These are phyloP conservation scores for Clarireedia hainanense DNA, from an alignment of 2,329 filamentous ascomycete species.

Conservation along the genomic window DNA sequence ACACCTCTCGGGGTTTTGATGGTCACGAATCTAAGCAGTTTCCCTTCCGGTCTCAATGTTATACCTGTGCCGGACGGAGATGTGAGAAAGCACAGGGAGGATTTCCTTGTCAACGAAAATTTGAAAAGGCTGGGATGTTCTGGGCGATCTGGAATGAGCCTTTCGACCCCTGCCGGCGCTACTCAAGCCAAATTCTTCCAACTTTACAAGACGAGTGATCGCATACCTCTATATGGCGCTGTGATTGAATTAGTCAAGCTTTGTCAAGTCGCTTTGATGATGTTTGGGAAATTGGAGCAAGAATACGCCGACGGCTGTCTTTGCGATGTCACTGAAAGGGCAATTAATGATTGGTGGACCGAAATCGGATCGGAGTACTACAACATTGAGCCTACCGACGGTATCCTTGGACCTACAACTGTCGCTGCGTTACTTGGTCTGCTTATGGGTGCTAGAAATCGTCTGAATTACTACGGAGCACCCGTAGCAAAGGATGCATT, in stretches of 20 bases:
- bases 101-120: constrained; percentile 91
- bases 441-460: constrained; percentile 82
- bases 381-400: constrained; percentile 86
- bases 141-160: constrained; percentile 75
- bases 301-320: constrained; percentile 88
- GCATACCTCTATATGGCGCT: constrained; percentile 66
- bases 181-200: constrained; percentile 89
- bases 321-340: constrained; percentile 86
- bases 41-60: constrained; percentile 87
- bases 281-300: constrained; percentile 81
- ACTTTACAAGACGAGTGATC: constrained; percentile 80
- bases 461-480: constrained; percentile 75
- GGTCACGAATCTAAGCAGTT: constrained; percentile 88
- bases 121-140: constrained; percentile 89
- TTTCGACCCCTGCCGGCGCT: constrained; percentile 69
- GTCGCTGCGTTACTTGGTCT: constrained; percentile 82
- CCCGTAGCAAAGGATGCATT: constrained; percentile 88
- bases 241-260: constrained; percentile 86
- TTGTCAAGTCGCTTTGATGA: constrained; percentile 78
- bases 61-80: constrained; percentile 85
- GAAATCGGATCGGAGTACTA: constrained; percentile 88
- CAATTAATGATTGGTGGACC: constrained; percentile 92
- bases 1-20: constrained; percentile 79
- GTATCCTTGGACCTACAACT: constrained; percentile 84
- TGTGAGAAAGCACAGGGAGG: constrained; percentile 66